A percentile compares a stretch with the other conserved stretches of the same genome.
Evolutionary conservation across 208 protist genomes (phyloP).

Genomic region (Trypanosomatidae sp.): DNA sequence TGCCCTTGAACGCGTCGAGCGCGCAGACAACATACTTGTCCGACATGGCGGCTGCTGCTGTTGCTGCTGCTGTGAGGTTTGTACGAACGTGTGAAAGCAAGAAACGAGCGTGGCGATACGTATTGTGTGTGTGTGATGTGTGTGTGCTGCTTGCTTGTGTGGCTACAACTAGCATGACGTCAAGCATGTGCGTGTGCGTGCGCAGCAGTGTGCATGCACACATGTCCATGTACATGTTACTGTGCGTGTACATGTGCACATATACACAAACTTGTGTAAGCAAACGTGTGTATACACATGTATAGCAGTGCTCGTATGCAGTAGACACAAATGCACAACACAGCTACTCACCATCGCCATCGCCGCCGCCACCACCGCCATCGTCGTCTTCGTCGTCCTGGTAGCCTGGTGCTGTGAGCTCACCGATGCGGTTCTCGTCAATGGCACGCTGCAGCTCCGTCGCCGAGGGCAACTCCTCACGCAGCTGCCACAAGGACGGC

Average conservation of each 20-base stretch:
- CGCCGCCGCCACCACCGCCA: not conserved
- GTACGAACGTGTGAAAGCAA: not conserved
- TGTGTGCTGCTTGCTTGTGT: not conserved
- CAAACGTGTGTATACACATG: slow-evolving; percentile 1
- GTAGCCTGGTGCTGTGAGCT: slow-evolving; percentile 4
- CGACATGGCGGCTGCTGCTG: slow-evolving; percentile 1
- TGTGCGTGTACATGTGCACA: slow-evolving; percentile 7
- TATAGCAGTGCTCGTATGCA: not conserved
- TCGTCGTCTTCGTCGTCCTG: slow-evolving; percentile 14
- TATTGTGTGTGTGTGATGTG: not conserved
- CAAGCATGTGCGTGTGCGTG: not conserved
- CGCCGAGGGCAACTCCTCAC: slow-evolving; percentile 45
- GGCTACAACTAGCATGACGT: not conserved
- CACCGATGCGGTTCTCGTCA: slow-evolving; percentile 14
- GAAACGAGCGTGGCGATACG: not conserved
- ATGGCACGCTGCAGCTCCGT: slow-evolving; percentile 27
- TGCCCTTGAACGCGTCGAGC: slow-evolving; percentile 76
- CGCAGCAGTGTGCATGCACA: not conserved
- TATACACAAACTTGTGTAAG: not conserved
- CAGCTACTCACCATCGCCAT: not conserved
- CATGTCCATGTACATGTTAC: slow-evolving; percentile 1
- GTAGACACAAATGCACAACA: not conserved
- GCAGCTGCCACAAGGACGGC: slow-evolving; percentile 37
- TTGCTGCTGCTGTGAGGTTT: not conserved
- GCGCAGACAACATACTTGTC: slow-evolving; percentile 21